phyloP scores from a whole-genome alignment of 73 alveolate genomes.

The Stentor roeselii region DNA sequence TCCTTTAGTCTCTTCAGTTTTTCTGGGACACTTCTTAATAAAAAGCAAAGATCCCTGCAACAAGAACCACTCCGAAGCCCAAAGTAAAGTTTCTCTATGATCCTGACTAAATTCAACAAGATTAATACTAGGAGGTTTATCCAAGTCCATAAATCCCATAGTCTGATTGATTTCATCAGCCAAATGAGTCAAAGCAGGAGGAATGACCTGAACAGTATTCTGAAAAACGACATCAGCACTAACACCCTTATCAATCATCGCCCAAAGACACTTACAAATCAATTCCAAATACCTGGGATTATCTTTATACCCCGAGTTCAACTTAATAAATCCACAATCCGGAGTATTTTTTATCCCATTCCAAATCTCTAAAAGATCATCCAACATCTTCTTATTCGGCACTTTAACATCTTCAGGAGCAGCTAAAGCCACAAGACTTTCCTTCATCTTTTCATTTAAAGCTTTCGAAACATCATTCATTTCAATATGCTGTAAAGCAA shows the following conservation, averaged over 20 bases:
- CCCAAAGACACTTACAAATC: slow-evolving; percentile 74
- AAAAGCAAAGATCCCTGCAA: slow-evolving; percentile 10
- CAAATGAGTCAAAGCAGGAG: background rate
- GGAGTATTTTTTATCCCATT: slow-evolving; percentile 66
- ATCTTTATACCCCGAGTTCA: slow-evolving; percentile 54
- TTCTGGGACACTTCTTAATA: slow-evolving; percentile 1
- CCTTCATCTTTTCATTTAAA: slow-evolving; percentile 59
- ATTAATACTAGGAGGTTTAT: background rate
- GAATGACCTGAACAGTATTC: slow-evolving; percentile 30
- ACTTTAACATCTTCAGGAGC: slow-evolving; percentile 73
- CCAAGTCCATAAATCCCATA: background rate
- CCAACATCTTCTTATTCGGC: slow-evolving; percentile 45
- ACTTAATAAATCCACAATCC: slow-evolving; percentile 54
- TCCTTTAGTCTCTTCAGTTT: slow-evolving; percentile 7
- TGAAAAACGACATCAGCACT: slow-evolving; percentile 36
- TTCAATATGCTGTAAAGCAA: slow-evolving; percentile 44
- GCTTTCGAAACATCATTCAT: slow-evolving; percentile 51
- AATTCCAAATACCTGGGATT: slow-evolving; percentile 59
- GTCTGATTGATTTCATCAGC: background rate
- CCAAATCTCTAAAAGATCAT: slow-evolving; percentile 77
- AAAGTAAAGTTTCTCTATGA: background rate
- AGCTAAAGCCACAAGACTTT: background rate
- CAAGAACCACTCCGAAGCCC: slow-evolving; percentile 25
- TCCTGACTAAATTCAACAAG: background rate
- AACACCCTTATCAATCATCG: slow-evolving; percentile 68